These are phyloP conservation scores for Yamadazyma spencermartinsiae DNA, from an alignment of 1,139 yeast genomes.

Conservation along the genomic window DNA sequence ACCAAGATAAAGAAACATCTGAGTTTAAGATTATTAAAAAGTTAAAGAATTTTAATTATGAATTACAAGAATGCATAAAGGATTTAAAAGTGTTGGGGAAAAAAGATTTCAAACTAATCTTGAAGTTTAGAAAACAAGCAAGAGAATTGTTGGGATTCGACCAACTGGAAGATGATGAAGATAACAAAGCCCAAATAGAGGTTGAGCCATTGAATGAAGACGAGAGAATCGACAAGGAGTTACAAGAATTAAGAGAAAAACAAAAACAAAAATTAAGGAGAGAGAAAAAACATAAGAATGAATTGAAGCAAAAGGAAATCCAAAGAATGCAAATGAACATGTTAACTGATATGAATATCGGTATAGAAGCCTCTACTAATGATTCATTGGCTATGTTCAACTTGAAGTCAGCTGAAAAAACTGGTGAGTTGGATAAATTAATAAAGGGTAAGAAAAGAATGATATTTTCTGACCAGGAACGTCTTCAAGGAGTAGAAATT, in stretches of 20 bases:
- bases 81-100: slow-evolving; percentile 93
- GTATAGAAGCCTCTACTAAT: slow-evolving; percentile 85
- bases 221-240: slow-evolving; percentile 83
- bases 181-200: slow-evolving; percentile 51
- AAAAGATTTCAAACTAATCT: slow-evolving; percentile 81
- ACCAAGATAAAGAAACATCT: slow-evolving; percentile 57
- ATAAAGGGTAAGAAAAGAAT: slow-evolving; percentile 82
- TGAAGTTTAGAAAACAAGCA: slow-evolving; percentile 88
- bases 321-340: slow-evolving; percentile 94
- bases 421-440: slow-evolving; percentile 74
- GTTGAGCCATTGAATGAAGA: slow-evolving; percentile 81
- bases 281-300: slow-evolving; percentile 80
- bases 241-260: slow-evolving; percentile 69
- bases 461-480: slow-evolving; percentile 60
- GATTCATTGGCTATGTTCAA: slow-evolving; percentile 84
- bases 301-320: slow-evolving; percentile 82
- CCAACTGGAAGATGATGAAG: slow-evolving; percentile 28
- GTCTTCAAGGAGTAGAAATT: slow-evolving; percentile 56
- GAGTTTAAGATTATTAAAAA: slow-evolving; percentile 62
- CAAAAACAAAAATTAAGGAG: slow-evolving; percentile 71
- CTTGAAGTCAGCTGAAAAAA: slow-evolving; percentile 77
- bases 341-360: slow-evolving; percentile 90
- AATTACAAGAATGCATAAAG: slow-evolving; percentile 77
- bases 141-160: slow-evolving; percentile 77
- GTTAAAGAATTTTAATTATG: slow-evolving; percentile 74